These are phyloP conservation scores for Fibroporia radiculosa DNA, from an alignment of 768 basidiomycete species.

Conservation along the genomic window DNA sequence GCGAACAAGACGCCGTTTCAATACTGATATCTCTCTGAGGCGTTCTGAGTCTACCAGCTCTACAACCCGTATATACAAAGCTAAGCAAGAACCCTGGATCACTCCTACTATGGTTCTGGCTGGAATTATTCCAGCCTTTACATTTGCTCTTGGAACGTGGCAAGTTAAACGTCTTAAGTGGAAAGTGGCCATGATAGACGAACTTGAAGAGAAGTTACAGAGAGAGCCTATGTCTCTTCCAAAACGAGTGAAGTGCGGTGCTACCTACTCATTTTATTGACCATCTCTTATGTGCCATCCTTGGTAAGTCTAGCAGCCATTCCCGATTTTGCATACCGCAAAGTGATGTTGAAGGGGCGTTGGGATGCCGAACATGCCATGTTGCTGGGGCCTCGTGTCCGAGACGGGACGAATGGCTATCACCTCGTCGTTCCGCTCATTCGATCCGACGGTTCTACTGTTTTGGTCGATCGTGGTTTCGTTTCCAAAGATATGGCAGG, in stretches of 20 bases:
- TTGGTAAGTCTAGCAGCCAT: slow-evolving; percentile 56
- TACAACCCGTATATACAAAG: too few relatives aligned
- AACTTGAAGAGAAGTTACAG: slow-evolving; percentile 84
- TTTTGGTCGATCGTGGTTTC: slow-evolving; percentile 92
- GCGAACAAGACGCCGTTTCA: too few relatives aligned
- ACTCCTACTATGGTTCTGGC: slow-evolving; percentile 68
- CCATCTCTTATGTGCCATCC: background rate
- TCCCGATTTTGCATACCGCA: slow-evolving; percentile 85
- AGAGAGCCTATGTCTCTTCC: slow-evolving; percentile 75
- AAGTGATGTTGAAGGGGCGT: slow-evolving; percentile 68
- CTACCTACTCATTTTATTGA: background rate
- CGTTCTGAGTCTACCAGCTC: too few relatives aligned
- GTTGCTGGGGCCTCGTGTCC: slow-evolving; percentile 78
- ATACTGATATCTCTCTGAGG: too few relatives aligned
- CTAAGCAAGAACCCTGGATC: slow-evolving; percentile 52
- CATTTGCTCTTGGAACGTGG: slow-evolving; percentile 88
- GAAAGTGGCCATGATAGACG: slow-evolving; percentile 92
- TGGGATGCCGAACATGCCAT: slow-evolving; percentile 79
- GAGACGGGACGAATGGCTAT: slow-evolving; percentile 82
- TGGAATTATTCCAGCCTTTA: slow-evolving; percentile 84
- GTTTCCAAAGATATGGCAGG: slow-evolving; percentile 52
- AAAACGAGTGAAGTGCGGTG: slow-evolving; percentile 73
- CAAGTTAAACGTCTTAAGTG: slow-evolving; percentile 89
- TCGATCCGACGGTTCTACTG: slow-evolving; percentile 71
- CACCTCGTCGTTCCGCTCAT: slow-evolving; percentile 83